Evolutionary conservation across 148 eudicot species (phyloP), one percentile per base, ranked within the genome.

Genomic region (Camellia lanceoleosa): DNA sequence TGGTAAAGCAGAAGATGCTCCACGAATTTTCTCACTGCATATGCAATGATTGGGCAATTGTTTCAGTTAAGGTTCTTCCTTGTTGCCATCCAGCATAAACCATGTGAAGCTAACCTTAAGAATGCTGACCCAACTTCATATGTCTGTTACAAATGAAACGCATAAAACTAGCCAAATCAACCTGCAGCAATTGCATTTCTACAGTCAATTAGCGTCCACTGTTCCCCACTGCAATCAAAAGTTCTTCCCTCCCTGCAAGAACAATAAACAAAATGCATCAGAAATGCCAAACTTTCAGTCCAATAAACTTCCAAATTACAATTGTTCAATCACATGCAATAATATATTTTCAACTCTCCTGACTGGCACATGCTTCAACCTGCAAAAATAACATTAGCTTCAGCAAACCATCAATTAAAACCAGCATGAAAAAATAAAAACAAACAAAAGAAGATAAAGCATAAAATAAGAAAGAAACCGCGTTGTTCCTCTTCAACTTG

Each of bases 321-420:
- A 59, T 68, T 10, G 56, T 49, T 69, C 52, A 54, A 41, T 41
- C 52, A 42, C 3, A 67, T 42, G 60, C 76, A 70, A 78, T 75
- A 74, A 78, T 80, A 72, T 52, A 75, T 15, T 44, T 78, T 20
- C 76, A 84, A 81, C 80, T 61, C 82, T 71, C 86, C 79, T 74
- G 81, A 80, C 66, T 63, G 70, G 85, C 75, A 82, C 80, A 69
- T 38, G 78, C 67, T 64, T 82, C 84, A 72, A 49, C 73, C 89
- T 88, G 86, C 89, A 83, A 80, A 82, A 75, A 78, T 59, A 77
- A 49, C 76, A 83, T 83, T 67, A 84, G 47, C 38, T 82, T 71
- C 60, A 81, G 78, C 76, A 62, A 73, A 83, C 81, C 78, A 74
- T 56, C 77, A 42, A 83, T 80, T 81, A 82, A 83, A 81, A 47